Base-by-base conservation (phyloP, 2,329 filamentous ascomycete genomes). In the Neonectria ditissima region DNA sequence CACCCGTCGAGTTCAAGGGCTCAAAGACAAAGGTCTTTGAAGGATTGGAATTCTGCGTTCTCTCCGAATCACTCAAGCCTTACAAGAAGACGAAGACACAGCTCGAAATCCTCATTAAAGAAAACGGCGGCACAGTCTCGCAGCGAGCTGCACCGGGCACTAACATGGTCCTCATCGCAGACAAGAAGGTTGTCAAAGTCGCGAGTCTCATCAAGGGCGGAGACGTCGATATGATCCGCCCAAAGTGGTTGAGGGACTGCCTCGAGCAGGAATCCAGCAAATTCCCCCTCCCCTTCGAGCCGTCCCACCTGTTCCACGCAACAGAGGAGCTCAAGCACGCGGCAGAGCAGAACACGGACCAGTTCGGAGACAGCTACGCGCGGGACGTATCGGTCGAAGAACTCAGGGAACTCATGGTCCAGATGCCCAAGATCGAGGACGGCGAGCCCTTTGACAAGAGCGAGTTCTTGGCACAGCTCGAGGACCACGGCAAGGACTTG, bases 241-340 rank as follows among this genome's bases (percentile, higher is more conserved):
- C 94, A 0, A 84, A 83, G 6, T 99, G 96, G 96, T 81, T 98
- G 2, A 82, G 92, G 28, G 94, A 98, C 76, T 96, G 93, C 71
- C 83, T 97, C 34, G 85, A 86, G 77, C 88, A 77, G 78, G 84
- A 67, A 56, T 82, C 72, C 2, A 85, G 84, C 4, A 83, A 86
- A 4, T 85, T 91, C 13, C 78, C 97, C 8, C 86, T 97, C 5
- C 84, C 85, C 0, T 84, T 83, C 44, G 85, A 87, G 68, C 83
- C 80, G 3, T 71, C 83, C 0, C 94, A 98, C 71, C 82, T 98
- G 71, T 91, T 96, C 65, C 88, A 91, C 72, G 88, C 88, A 0
- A 87, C 85, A 0, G 85, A 89, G 4, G 83, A 82, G 2, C 82
- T 89, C 58, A 78, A 80, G 43, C 81, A 81, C 7, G 81, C 83